Conservation (phyloP, 495 filamentous ascomycete genomes). For the Parathielavia appendiculata region DNA sequence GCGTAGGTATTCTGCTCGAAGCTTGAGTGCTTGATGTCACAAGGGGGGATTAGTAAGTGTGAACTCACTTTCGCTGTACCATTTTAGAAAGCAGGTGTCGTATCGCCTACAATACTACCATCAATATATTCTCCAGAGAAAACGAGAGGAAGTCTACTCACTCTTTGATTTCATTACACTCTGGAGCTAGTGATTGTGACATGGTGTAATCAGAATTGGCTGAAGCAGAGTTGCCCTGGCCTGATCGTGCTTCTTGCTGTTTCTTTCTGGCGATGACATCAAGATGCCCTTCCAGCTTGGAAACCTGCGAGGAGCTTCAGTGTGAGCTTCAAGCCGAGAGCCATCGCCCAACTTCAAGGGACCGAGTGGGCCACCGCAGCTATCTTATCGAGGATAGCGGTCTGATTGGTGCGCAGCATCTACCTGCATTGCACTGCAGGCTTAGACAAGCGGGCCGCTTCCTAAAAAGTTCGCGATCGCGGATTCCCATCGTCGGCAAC, state of each 20-base stretch:
- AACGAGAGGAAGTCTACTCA: constrained; percentile 36
- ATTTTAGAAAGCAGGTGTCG: constrained; percentile 89
- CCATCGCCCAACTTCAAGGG: no score
- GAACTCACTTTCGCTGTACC: constrained; percentile 87
- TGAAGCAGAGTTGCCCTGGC: background rate
- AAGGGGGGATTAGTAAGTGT: background rate
- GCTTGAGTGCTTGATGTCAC: constrained; percentile 4
- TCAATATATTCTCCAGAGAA: background rate
- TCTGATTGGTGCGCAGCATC: no score
- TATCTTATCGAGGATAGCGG: constrained; percentile 14
- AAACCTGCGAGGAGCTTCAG: no score
- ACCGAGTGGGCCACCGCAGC: background rate
- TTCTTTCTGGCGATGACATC: background rate
- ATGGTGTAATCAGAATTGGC: constrained; percentile 32
- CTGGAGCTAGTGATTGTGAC: constrained; percentile 53
- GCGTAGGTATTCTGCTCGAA: constrained; percentile 68
- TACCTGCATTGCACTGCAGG: background rate
- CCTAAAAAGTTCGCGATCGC: constrained; percentile 20
- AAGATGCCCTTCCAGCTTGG: no score
- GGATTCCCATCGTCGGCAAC: background rate
- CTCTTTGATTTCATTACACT: constrained; percentile 91
- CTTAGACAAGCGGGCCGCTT: constrained; percentile 9
- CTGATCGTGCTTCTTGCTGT: background rate
- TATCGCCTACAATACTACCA: constrained; percentile 56
- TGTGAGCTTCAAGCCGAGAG: no score